Conservation (phyloP, 306 rosid species). For the Cucurbita maxima region DNA sequence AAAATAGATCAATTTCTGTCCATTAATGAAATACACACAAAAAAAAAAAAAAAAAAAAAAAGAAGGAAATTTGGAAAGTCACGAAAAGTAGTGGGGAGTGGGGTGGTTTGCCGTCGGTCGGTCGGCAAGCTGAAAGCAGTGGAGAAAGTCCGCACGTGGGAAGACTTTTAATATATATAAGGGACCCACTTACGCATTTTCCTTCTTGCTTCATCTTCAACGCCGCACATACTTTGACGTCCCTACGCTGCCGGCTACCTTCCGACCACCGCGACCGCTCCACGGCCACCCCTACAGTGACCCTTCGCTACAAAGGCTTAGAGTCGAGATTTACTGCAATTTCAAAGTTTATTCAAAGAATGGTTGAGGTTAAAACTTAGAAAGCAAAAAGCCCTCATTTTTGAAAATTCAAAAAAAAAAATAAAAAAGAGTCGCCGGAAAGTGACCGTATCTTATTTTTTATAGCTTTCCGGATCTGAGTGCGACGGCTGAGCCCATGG, state of each 20-base stretch:
- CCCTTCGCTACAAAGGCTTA: neutral
- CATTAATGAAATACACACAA: neutral
- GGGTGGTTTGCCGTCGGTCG: neutral
- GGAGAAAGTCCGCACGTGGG: neutral
- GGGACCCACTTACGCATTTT: neutral
- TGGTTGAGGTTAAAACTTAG: no score
- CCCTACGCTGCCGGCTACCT: slow-evolving; percentile 3
- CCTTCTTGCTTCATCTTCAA: neutral
- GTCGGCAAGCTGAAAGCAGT: neutral
- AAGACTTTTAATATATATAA: neutral
- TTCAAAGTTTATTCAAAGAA: no score
- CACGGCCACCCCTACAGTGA: neutral
- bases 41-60: neutral
- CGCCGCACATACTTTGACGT: neutral
- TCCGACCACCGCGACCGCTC: slow-evolving; percentile 8
- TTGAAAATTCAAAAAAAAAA: no score
- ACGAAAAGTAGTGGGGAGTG: neutral
- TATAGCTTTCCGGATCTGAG: neutral
- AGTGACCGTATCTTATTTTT: neutral
- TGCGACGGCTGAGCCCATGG: neutral
- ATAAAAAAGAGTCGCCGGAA: neutral
- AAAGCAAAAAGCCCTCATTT: no score
- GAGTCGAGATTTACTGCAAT: no score
- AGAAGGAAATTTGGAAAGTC: neutral
- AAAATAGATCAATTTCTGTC: neutral